Base-by-base conservation (phyloP, 1,139 yeast species). In the Nakaseomyces nivariensis region DNA sequence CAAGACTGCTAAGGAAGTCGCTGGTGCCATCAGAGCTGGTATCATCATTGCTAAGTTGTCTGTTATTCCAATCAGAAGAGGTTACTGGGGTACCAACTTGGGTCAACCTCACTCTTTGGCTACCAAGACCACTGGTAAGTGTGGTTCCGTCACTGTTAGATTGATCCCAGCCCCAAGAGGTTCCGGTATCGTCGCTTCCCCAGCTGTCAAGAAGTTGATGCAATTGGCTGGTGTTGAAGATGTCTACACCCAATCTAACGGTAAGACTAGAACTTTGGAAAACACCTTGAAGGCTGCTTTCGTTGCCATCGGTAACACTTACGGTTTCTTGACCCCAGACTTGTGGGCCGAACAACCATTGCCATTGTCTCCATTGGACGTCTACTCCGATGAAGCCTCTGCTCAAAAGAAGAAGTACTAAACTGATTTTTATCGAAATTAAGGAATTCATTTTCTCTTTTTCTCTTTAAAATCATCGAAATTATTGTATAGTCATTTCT, bases 101-200 rank as follows among this genome's bases (percentile, higher is more conserved):
- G 99, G 98, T 84, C 85, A 87, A 76, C 98, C 98, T 72, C 99
- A 92, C 86, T 87, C 98, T 64, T 85, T 92, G 73, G 94, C 96
- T 71, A 78, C 85, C 79, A 92, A 92, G 89, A 88, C 90, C 72
- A 85, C 97, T 64, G 97, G 97, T 82, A 90, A 89, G 88, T 90
- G 97, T 82, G 97, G 97, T 82, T 90, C 97, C 76, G 97, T 92
- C 72, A 75, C 84, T 60, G 96, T 89, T 66, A 90, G 97, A 86
- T 85, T 92, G 74, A 90, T 92, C 72, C 99, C 99, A 76, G 99
- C 99, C 66, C 98, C 99, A 83, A 94, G 99, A 84, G 99, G 99
- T 90, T 89, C 96, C 75, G 97, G 97, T 85, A 88, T 92, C 72
- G 97, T 92, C 68, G 99, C 99, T 72, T 94, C 98, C 67, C 98